Base-by-base conservation (phyloP, 2,329 filamentous ascomycete genomes). In the Aspergillus calidoustus region DNA sequence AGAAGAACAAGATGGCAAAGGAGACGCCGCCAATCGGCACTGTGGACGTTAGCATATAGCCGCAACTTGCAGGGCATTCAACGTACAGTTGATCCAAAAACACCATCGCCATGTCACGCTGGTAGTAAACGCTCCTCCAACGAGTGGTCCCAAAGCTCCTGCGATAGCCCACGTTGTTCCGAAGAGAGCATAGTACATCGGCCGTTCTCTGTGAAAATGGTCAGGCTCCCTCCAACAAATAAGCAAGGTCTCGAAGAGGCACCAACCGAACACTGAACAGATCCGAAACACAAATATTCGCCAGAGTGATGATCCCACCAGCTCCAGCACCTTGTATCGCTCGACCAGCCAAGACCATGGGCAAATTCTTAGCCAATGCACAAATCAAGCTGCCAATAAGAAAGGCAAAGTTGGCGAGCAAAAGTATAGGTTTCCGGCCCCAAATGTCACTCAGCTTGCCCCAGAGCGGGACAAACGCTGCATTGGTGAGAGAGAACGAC, bases 361-460 rank as follows among this genome's bases (percentile, higher is more conserved):
- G 79, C 67, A 89, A 85, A 64, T 81, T 86, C 59, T 81, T 80
- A 7, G 85, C 79, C 28, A 88, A 68, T 1, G 82, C 87, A 44
- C 85, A 85, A n/a, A 90, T 78, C 57, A 89, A 74, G 38, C 85
- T 87, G 25, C 86, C 87, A 17, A 87, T 73, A 58, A 90, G 82
- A 77, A 90, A 91, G 25, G 88, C 76, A 19, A 82, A 75, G 61
- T 88, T 88, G 19, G 86, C 86, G 3, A 83, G 67, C 15, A 90
- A 76, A 31, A 90, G 76, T 53, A 88, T 82, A 13, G 83, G 83
- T 68, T 90, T 91, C 46, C 88, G 80, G 2, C 88, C 88, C 77
- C 85, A 90, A 61, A 90, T 89, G 66, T 90, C 88, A 49, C 84
- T 86, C 23, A 89, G 76, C 69, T 89, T 89, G 23, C 86, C 86